Conservation (phyloP, 1,139 yeast species). For the Yarrowia galli region DNA sequence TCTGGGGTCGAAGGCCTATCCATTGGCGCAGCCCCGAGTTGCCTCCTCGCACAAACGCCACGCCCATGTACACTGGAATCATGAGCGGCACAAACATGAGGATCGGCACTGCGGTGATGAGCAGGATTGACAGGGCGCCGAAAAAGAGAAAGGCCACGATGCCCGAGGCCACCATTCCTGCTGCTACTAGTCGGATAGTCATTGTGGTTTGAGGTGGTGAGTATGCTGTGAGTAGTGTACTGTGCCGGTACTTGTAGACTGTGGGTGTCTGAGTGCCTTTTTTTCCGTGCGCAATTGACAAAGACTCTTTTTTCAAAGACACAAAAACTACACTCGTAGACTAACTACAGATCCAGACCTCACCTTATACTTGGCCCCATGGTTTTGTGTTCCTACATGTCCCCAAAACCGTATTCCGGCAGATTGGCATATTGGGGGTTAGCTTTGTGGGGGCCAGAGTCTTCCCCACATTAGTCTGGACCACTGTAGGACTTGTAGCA, state of each 20-base stretch:
- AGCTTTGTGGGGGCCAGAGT: constrained; percentile 15
- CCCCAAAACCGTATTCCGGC: constrained; percentile 8
- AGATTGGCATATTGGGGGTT: background rate
- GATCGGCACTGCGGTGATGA: constrained; percentile 17
- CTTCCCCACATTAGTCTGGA: background rate
- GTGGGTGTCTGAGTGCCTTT: too few species aligned
- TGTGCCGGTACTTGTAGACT: too few species aligned
- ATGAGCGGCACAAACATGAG: constrained; percentile 39
- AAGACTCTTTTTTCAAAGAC: too few species aligned
- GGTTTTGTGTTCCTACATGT: constrained; percentile 22
- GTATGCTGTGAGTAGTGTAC: too few species aligned
- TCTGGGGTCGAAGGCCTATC: constrained; percentile 23
- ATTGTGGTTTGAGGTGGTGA: background rate
- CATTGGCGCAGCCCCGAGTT: constrained; percentile 26
- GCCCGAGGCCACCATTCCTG: constrained; percentile 24
- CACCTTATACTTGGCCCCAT: constrained; percentile 32
- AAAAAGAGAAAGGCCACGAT: constrained; percentile 31
- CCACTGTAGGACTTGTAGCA: too few species aligned
- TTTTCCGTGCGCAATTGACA: too few species aligned
- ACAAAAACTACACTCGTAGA: too few species aligned
- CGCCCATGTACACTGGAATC: constrained; percentile 39
- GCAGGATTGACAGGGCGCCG: constrained; percentile 29
- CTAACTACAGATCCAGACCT: background rate
- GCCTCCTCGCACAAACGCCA: constrained; percentile 38
- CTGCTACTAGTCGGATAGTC: constrained; percentile 33